A percentile compares a stretch with the other conserved stretches of the same genome.
Conservation (phyloP, 495 filamentous ascomycete species). For the Aspergillus wentii region DNA sequence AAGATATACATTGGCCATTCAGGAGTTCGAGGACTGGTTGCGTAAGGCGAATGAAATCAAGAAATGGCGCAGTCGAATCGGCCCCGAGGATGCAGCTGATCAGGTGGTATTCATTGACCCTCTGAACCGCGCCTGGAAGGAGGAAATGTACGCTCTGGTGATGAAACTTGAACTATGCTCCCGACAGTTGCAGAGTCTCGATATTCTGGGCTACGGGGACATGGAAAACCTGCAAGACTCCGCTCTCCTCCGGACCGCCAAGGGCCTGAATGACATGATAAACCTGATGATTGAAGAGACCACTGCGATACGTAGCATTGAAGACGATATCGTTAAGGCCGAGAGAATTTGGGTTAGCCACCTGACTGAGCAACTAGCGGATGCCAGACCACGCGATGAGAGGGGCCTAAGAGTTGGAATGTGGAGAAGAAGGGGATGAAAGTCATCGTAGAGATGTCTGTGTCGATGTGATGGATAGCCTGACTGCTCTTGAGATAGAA, state of each 20-base stretch:
- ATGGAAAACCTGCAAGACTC: conserved; percentile 25
- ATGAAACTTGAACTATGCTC: conserved; percentile 36
- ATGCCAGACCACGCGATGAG: conserved; percentile 5
- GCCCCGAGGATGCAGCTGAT: conserved; percentile 4
- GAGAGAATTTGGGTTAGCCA: conserved; percentile 34
- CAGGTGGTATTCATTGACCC: conserved; percentile 35
- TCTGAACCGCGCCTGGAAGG: conserved; percentile 38
- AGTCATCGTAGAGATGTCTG: too few relatives aligned
- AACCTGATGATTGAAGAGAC: conserved; percentile 41
- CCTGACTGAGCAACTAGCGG: conserved; percentile 24
- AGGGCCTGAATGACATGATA: conserved; percentile 26
- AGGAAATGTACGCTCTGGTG: conserved; percentile 29
- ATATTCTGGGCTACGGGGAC: conserved; percentile 33
- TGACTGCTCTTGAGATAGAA: too few relatives aligned
- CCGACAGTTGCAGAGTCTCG: conserved; percentile 31
- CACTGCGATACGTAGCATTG: conserved; percentile 34
- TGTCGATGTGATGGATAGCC: too few relatives aligned
- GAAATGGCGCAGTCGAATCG: conserved; percentile 14
- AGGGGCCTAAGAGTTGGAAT: conserved; percentile 10
- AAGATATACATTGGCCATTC: conserved; percentile 26
- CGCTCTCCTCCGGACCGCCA: conserved; percentile 26
- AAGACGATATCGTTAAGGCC: conserved; percentile 30
- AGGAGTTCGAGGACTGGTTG: conserved; percentile 44
- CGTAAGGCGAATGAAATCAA: conserved; percentile 26
- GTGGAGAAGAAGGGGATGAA: conserved; percentile 13